phyloP scores from a whole-genome alignment of 169 alveolate species.

The Condylostoma magnum region DNA sequence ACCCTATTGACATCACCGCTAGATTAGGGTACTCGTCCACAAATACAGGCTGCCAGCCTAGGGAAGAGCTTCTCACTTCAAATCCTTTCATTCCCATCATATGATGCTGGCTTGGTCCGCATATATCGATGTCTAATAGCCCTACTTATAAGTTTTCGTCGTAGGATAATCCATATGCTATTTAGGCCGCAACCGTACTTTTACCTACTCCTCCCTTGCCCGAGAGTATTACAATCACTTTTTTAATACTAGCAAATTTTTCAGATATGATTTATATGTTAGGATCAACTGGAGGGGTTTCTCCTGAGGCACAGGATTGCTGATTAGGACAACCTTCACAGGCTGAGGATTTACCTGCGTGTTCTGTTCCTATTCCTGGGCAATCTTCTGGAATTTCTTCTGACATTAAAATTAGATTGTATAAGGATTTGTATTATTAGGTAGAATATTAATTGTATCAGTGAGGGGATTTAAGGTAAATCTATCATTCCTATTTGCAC shows the following conservation, averaged over 20 bases:
- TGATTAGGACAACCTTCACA: conserved; percentile 99
- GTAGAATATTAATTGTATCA: no score
- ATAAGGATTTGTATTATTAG: not conserved
- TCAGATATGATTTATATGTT: conserved; percentile 72
- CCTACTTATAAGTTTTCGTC: conserved; percentile 86
- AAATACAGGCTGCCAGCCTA: conserved; percentile 97
- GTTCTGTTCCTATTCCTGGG: conserved; percentile 73
- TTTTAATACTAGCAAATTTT: conserved; percentile 83
- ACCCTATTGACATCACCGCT: conserved; percentile 97
- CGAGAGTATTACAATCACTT: conserved; percentile 89
- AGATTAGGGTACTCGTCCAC: conserved; percentile 86
- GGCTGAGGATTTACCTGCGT: conserved; percentile 89
- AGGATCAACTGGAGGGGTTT: conserved; percentile 61
- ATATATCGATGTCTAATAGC: conserved; percentile 96
- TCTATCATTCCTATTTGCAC: no score
- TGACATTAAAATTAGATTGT: not conserved
- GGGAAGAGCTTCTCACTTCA: conserved; percentile 94
- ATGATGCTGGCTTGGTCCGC: conserved; percentile 98
- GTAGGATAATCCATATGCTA: conserved; percentile 82
- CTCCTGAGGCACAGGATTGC: conserved; percentile 90
- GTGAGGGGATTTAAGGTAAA: no score
- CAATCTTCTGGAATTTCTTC: conserved; percentile 52
- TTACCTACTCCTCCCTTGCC: conserved; percentile 99
- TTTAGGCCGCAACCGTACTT: conserved; percentile 95
- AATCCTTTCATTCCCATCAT: conserved; percentile 90